Percentiles rank a stretch among this genome's conserved stretches.
Conservation (phyloP, 495 filamentous ascomycete genomes). For the Trichoderma virens region DNA sequence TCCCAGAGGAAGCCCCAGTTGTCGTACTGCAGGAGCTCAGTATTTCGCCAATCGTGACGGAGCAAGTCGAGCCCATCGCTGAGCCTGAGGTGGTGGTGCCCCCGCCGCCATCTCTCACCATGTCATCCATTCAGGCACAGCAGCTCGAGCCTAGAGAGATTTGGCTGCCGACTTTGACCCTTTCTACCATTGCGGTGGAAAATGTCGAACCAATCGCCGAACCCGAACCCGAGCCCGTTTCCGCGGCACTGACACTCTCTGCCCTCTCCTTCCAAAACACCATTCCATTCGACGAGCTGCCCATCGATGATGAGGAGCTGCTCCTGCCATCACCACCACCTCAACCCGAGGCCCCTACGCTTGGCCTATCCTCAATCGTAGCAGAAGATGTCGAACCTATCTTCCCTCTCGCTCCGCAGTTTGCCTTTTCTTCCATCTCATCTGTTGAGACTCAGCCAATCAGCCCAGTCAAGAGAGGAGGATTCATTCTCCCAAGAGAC, state of each 20-base stretch:
- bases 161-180: slow-evolving; percentile 16
- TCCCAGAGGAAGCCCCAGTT: slow-evolving; percentile 13
- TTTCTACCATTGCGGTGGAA: slow-evolving; percentile 16
- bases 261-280: slow-evolving; percentile 13
- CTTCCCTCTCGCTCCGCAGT: slow-evolving; percentile 14
- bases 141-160: slow-evolving; percentile 17
- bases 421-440: slow-evolving; percentile 43
- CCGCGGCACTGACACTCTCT: slow-evolving; percentile 19
- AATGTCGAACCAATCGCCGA: slow-evolving; percentile 24
- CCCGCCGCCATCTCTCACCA: slow-evolving; percentile 2
- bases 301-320: neutral
- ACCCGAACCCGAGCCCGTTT: slow-evolving; percentile 17
- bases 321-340: slow-evolving; percentile 18
- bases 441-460: slow-evolving; percentile 45
- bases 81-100: slow-evolving; percentile 12
- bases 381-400: slow-evolving; percentile 18
- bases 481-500: slow-evolving; percentile 40
- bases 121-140: slow-evolving; percentile 13
- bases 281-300: slow-evolving; percentile 13
- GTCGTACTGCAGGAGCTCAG: slow-evolving; percentile 14
- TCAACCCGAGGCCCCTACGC: slow-evolving; percentile 14
- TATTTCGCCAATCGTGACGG: slow-evolving; percentile 21
- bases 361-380: slow-evolving; percentile 24
- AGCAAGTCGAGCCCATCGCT: slow-evolving; percentile 19
- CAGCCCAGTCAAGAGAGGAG: slow-evolving; percentile 38